Base-by-base conservation (phyloP, 257 asterid genomes). In the Solanum arcanum region DNA sequence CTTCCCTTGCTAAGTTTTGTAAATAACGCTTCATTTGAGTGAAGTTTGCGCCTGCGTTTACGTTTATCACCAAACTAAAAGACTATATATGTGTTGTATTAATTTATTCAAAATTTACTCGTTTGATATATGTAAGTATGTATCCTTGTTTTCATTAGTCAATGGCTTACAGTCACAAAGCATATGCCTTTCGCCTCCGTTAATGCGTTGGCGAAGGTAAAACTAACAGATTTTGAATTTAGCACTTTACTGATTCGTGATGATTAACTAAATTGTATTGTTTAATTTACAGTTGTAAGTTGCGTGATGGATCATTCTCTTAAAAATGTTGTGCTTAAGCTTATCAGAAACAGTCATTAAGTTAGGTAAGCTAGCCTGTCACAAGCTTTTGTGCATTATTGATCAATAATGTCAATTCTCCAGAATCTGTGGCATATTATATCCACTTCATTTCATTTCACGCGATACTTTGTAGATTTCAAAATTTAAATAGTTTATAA, bases 11-110 rank as follows among this genome's bases (percentile, higher is more conserved):
- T 39, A 78, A 83, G 76, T 85, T 59, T 86, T 94, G 98, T 95
- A 95, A 93, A 95, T 96, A 94, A 94, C 92, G 94, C 97, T 91
- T 82, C 93, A 92, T 89, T 96, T 94, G 87, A 83, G 96, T 92
- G 87, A 78, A 91, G 64, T 75, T 89, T 87, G 39, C 44, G 3
- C 13, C 15, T 87, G 12, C 64, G 3, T 21, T 27, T 78, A 8
- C 23, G 29, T 88, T 5, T 78, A 25, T 41, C n/a, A 10, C 70
- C 74, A 23, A 76, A 21, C 46, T 21, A 12, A n/a, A 12, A 9
- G 46, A 72, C 89, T 87, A 47, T 10, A 31, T 80, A 60, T 46
- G 56, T 69, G 27, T 62, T 85, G 16, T 86, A 52, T 49, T 62
- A 42, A 64, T 84, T 52, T 21, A 42, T 80, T 72, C 13, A 2